Base-by-base conservation (phyloP, 257 asterid genomes). In the Dorcoceras hygrometricum region DNA sequence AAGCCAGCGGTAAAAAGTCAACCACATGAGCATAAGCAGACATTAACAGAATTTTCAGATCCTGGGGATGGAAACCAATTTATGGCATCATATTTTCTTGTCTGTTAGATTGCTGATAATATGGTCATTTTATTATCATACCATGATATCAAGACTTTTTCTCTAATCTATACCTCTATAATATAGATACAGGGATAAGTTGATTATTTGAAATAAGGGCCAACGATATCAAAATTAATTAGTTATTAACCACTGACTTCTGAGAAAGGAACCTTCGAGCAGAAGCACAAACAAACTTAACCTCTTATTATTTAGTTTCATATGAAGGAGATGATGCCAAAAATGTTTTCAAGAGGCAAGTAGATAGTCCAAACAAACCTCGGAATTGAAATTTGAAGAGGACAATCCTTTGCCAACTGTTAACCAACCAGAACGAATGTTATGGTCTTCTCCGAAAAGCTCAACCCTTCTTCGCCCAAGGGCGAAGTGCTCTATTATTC, bases 381-480 rank as follows among this genome's bases (percentile, higher is more conserved):
- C 96, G 9, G 90, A 68, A 67, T 84, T 86, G 68, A 94, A 94
- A 80, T 94, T 94, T 50, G 98, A 84, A 1, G 99, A 94, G 70
- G 96, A 82, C 69, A 94, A 74, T 76, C 87, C 99, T 59, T 83
- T 81, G 71, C 99, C 99, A 12, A 88, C 86, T 48, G 99, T 94
- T 83, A 94, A 83, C 99, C 99, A 94, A 76, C 99, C 99, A 57
- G 96, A 60, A 63, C 99, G 93, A 73, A 94, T 94, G 71, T 94
- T 94, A 76, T 89, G 98, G 81, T 94, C 99, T 79, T 83, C 98
- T 73, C 99, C 99, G 68, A 94, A 94, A 76, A 94, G 96, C 85
- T 94, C 99, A 63, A 94, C 90, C 84, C 99, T 82, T 83, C 99
- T 87, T 72, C 96, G 87, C 32, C 99, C 99, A 74, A 94, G 97